Conservation (phyloP, 2,329 filamentous ascomycete species). For the Lasiodiplodia gonubiensis region DNA sequence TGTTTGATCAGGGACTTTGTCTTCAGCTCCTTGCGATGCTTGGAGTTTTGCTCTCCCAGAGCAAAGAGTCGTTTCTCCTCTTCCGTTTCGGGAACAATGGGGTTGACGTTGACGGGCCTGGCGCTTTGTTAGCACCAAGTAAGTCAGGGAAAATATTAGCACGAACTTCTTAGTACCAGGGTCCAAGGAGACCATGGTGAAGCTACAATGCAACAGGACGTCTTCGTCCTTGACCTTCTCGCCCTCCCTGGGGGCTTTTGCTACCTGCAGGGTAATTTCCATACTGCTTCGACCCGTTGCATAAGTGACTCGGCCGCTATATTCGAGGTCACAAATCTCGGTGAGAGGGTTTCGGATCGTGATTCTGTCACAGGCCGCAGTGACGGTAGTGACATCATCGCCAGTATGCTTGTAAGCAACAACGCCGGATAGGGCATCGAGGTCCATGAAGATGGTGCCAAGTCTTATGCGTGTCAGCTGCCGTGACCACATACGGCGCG, state of each 20-base stretch:
- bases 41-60: constrained; percentile 69
- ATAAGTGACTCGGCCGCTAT: constrained; percentile 72
- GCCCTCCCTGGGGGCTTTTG: constrained; percentile 67
- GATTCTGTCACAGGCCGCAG: constrained; percentile 68
- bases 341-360: constrained; percentile 73
- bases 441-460: constrained; percentile 78
- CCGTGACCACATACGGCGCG: background rate
- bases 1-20: constrained; percentile 67
- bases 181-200: constrained; percentile 78
- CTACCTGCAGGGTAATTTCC: constrained; percentile 76
- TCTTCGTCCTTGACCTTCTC: constrained; percentile 63
- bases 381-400: constrained; percentile 67
- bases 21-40: constrained; percentile 68
- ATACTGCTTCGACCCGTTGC: constrained; percentile 75
- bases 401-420: constrained; percentile 77
- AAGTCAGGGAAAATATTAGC: constrained; percentile 6
- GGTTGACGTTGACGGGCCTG: constrained; percentile 66
- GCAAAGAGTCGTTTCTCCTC: constrained; percentile 69
- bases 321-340: constrained; percentile 78
- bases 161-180: constrained; percentile 66
- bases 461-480: constrained; percentile 50
- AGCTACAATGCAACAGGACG: constrained; percentile 72
- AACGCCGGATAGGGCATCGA: constrained; percentile 77
- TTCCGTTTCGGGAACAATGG: constrained; percentile 65
- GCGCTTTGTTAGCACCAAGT: background rate